Base-by-base conservation (phyloP, 2,329 filamentous ascomycete species). In the Pyrenochaeta sp. region DNA sequence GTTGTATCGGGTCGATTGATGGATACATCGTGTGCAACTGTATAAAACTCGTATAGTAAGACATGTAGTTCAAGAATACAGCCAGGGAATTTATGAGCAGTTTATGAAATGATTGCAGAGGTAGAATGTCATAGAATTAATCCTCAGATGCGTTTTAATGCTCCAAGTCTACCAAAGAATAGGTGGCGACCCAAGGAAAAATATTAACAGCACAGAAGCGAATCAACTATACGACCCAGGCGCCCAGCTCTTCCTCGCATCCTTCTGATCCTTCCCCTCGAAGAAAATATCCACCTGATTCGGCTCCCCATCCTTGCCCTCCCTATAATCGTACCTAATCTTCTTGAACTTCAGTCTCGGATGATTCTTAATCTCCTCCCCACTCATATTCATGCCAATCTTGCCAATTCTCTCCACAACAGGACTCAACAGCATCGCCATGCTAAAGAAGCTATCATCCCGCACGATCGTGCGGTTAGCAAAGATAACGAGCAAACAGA, bases 351-450 rank as follows among this genome's bases (percentile, higher is more conserved):
- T 36, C 30, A 76, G 47, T 30, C 60, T 69, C 2, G 51, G 54
- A 51, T 71, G 64, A 0, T 61, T 57, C 36, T 75, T 75, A n/a
- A 77, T 70, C 43, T 75, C 69, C 2, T 65, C 61, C 1, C 72
- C 71, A 25, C 53, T 70, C 65, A 75, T 52, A 22, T 69, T 68
- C 67, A 72, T 70, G 0, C 66, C 70, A 2, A 10, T 9, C 10
- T 60, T 50, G 0, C 68, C 67, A 28, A 77, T 64, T 13, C 61
- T 48, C 3, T 67, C 60, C 15, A 75, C 63, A 0, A 77, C 69
- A 0, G 72, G 72, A 1, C 58, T 66, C 46, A 75, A 43, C 37
- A 77, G 36, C 73, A 75, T 75, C 0, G 74, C 73, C 48, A 73
- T 59, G 32, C 66, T 69, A 32, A 75, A 71, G 53, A 66, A 73